phyloP scores from a whole-genome alignment of 345 rosid genomes.

The Lagerstroemia speciosa region DNA sequence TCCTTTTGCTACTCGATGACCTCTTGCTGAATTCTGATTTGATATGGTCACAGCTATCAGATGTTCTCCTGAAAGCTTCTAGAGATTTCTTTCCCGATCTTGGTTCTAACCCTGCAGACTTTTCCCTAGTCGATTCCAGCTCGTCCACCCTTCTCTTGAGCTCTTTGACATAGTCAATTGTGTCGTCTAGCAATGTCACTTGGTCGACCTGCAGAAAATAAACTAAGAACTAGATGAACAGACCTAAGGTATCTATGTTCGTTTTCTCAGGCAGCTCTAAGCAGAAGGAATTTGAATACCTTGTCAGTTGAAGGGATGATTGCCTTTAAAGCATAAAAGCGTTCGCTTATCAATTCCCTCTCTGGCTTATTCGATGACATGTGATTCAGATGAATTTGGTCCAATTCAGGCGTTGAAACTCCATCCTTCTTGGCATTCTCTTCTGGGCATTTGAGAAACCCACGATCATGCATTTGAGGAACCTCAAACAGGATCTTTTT shows the following conservation, averaged over 20 bases:
- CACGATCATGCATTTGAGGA: constrained; percentile 44
- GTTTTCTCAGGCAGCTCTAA: neutral
- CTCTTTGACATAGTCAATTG: constrained; percentile 64
- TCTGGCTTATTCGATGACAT: constrained; percentile 36
- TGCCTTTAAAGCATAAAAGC: constrained; percentile 49
- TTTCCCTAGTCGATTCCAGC: constrained; percentile 37
- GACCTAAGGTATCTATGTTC: neutral
- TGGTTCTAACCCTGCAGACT: constrained; percentile 23
- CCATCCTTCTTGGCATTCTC: constrained; percentile 23
- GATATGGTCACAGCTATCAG: constrained; percentile 42
- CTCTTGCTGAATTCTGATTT: constrained; percentile 18
- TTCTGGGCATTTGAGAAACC: constrained; percentile 25
- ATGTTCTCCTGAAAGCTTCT: constrained; percentile 47
- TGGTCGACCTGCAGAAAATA: constrained; percentile 48
- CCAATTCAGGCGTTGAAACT: constrained; percentile 37
- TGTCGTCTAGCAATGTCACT: constrained; percentile 66
- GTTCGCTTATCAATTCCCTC: constrained; percentile 44
- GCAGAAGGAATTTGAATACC: constrained; percentile 33
- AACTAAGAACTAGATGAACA: constrained; percentile 4
- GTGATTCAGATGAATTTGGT: constrained; percentile 31
- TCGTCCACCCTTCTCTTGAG: constrained; percentile 60
- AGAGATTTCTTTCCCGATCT: constrained; percentile 34
- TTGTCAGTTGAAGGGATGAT: constrained; percentile 56
- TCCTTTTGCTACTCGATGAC: constrained; percentile 43
- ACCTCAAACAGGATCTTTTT: constrained; percentile 71